These are phyloP conservation scores for Thalassiosira oceanica DNA, from an alignment of 352 stramenopile genomes.

Conservation along the genomic window DNA sequence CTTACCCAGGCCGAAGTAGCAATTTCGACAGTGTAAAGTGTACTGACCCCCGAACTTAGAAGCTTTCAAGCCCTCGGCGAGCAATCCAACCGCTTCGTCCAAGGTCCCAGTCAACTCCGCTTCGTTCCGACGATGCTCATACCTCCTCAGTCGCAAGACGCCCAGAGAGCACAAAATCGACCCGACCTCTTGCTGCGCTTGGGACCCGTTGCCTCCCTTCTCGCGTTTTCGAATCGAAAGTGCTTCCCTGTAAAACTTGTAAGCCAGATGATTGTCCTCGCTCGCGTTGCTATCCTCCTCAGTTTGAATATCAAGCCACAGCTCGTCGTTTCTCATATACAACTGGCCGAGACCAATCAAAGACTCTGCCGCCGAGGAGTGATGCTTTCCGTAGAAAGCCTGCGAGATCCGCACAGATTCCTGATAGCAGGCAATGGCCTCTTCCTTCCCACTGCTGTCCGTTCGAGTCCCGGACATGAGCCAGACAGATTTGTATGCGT, in stretches of 20 bases:
- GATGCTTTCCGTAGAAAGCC: conserved; percentile 41
- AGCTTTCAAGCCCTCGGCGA: conserved; percentile 56
- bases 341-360: conserved; percentile 44
- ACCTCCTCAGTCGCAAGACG: conserved; percentile 37
- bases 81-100: conserved; percentile 48
- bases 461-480: conserved; percentile 23
- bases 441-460: conserved; percentile 33
- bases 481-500: conserved; percentile 47
- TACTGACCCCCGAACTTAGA: conserved; percentile 38
- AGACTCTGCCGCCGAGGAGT: conserved; percentile 45
- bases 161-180: conserved; percentile 48
- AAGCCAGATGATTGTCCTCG: conserved; percentile 42
- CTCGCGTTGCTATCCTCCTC: conserved; percentile 38
- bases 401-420: conserved; percentile 57
- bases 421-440: conserved; percentile 53
- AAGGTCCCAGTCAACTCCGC: conserved; percentile 33
- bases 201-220: conserved; percentile 21
- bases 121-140: conserved; percentile 23
- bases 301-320: conserved; percentile 33
- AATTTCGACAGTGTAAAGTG: conserved; percentile 36
- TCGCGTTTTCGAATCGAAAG: conserved; percentile 48
- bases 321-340: conserved; percentile 26
- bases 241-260: conserved; percentile 47
- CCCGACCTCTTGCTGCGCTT: conserved; percentile 45
- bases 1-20: conserved; percentile 40